These are phyloP conservation scores for Gautieria morchelliformis DNA, from an alignment of 768 basidiomycete species.

Conservation along the genomic window DNA sequence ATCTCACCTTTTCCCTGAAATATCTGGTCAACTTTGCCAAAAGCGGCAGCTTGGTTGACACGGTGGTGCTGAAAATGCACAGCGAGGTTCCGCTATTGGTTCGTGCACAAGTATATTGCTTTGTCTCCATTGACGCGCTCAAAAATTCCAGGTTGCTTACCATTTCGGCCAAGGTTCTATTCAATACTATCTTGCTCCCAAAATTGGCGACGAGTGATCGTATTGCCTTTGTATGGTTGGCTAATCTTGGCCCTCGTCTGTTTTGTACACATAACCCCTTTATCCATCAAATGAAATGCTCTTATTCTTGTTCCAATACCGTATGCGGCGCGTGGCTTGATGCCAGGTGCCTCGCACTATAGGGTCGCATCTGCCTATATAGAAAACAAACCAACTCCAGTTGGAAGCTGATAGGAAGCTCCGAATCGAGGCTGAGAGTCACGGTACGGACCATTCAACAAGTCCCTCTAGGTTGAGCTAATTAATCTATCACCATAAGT, in stretches of 20 bases:
- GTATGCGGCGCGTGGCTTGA: too few relatives aligned
- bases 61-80: conserved; percentile 80
- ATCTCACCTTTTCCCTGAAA: conserved; percentile 90
- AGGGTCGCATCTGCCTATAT: not conserved
- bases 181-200: conserved; percentile 93
- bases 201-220: conserved; percentile 75
- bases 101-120: conserved; percentile 17
- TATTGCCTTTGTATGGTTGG: not conserved
- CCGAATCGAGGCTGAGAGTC: too few relatives aligned
- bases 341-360: too few relatives aligned
- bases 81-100: conserved; percentile 88
- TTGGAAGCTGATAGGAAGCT: too few relatives aligned
- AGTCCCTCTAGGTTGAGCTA: too few relatives aligned
- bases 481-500: too few relatives aligned
- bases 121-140: not conserved
- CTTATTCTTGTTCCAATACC: too few relatives aligned
- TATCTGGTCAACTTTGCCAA: conserved; percentile 97
- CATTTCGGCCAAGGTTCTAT: conserved; percentile 83
- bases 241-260: not conserved
- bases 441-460: too few relatives aligned
- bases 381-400: too few relatives aligned
- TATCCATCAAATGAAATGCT: too few relatives aligned
- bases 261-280: too few relatives aligned
- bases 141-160: conserved; percentile 60
- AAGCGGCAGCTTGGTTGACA: conserved; percentile 61